These are phyloP conservation scores for Apiospora kogelbergensis DNA, from an alignment of 2,329 filamentous ascomycete genomes.

Conservation along the genomic window DNA sequence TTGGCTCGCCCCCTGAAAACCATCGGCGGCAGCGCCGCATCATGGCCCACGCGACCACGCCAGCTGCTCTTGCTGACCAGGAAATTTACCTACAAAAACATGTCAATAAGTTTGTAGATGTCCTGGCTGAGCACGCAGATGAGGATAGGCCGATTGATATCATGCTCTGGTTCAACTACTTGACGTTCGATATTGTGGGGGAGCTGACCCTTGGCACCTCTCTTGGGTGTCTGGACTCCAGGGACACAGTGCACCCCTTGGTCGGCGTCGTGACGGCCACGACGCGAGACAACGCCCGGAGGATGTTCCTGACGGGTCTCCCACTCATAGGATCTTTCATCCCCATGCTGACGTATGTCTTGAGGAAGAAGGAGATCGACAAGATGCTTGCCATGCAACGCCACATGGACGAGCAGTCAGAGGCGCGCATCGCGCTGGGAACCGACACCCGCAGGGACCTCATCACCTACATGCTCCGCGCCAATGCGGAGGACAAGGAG, in stretches of 20 bases:
- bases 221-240: conserved; percentile 12
- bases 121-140: not conserved
- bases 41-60: not conserved
- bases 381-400: not conserved
- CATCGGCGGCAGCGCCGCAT: conserved; percentile 1
- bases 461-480: not conserved
- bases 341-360: not conserved
- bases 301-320: not conserved
- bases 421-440: not conserved
- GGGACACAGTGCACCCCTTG: not conserved
- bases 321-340: not conserved
- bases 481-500: not conserved
- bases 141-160: conserved; percentile 15
- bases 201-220: conserved; percentile 21
- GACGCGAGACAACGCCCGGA: not conserved
- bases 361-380: not conserved
- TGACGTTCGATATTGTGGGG: conserved; percentile 22
- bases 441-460: not conserved
- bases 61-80: not conserved
- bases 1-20: not conserved
- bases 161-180: conserved; percentile 18
- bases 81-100: not conserved
- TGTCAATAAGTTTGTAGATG: not conserved
- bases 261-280: not conserved
- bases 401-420: not conserved